Percentiles rank a stretch among this genome's conserved stretches.
These are phyloP conservation scores for Clarireedia homoeocarpa DNA, from an alignment of 2,329 filamentous ascomycete genomes.

Conservation along the genomic window DNA sequence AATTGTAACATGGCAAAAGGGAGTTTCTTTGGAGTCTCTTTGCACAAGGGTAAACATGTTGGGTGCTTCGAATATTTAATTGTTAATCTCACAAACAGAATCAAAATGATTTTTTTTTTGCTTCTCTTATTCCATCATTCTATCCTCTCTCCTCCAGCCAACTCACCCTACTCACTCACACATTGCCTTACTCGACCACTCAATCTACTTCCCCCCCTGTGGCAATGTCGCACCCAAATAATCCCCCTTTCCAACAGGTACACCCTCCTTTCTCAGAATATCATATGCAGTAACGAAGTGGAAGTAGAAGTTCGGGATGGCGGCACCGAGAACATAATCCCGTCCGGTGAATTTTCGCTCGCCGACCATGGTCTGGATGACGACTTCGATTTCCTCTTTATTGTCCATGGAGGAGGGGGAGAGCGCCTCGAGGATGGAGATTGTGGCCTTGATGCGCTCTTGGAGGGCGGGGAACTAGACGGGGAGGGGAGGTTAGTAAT, in stretches of 20 bases:
- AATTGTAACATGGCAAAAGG: too few relatives aligned
- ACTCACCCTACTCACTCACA: too few relatives aligned
- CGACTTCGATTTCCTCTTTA: conserved; percentile 34
- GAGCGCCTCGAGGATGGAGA: conserved; percentile 38
- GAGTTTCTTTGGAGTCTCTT: too few relatives aligned
- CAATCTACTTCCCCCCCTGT: too few relatives aligned
- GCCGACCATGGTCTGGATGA: conserved; percentile 27
- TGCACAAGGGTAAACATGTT: too few relatives aligned
- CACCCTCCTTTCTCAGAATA: conserved; percentile 45
- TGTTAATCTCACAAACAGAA: too few relatives aligned
- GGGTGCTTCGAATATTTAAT: too few relatives aligned
- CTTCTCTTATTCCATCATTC: too few relatives aligned
- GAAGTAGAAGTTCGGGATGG: conserved; percentile 56
- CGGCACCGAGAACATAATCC: conserved; percentile 41
- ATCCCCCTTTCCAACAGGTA: conserved; percentile 53
- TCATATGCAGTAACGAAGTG: conserved; percentile 52
- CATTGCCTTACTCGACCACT: too few relatives aligned
- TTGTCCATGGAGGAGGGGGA: conserved; percentile 36
- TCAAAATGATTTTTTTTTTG: too few relatives aligned
- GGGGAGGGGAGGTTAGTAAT: conserved; percentile 14
- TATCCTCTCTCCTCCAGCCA: too few relatives aligned
- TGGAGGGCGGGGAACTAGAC: conserved; percentile 41
- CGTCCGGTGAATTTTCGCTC: conserved; percentile 35
- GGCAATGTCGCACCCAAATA: conserved; percentile 33
- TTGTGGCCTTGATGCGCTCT: conserved; percentile 38